Base-by-base conservation (phyloP, 306 rosid species). In the Rosa rugosa region DNA sequence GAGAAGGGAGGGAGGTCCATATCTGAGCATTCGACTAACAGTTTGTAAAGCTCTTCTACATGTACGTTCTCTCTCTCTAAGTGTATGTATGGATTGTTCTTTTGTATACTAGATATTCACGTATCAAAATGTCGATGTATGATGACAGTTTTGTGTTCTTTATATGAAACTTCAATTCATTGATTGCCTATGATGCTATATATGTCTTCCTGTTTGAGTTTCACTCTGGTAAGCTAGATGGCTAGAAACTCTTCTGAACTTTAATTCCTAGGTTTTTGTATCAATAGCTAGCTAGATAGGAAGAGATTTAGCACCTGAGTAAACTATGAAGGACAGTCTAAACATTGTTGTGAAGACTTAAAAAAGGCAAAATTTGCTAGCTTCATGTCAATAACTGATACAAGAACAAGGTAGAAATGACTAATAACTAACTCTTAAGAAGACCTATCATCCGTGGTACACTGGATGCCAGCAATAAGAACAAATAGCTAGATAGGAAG, bases 11-110 rank as follows among this genome's bases (percentile, higher is more conserved):
- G 75, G 81, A 83, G 88, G 88, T 69, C 36, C 45, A 25, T 72
- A 69, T 51, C 74, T 80, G 57, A 85, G 85, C 76, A 62, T 76
- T 88, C 77, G 64, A 60, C 75, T 42, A 23, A 83, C 74, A 81
- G 80, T 70, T 82, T 86, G 84, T 77, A 84, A 87, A 87, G 87
- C 89, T 64, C 72, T 22, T 72, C 72, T 45, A 11, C 75, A 64
- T 80, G 83, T 66, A 76, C 70, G 84, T 77, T 65, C 56, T 77
- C 75, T 40, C 81, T 75, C 70, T 74, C 51, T 72, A 81, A 72
- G 20, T 78, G 80, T 80, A 77, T 73, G 82, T 75, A 79, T 79
- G 70, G 82, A 62, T 45, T 56, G 78, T 79, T 64, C 71, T 44
- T 20, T 69, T 67, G 68, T 75, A 40, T 44, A 65, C 12, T 45